Conservation (phyloP, 805 yeast genomes). For the Candida peoriensis region DNA sequence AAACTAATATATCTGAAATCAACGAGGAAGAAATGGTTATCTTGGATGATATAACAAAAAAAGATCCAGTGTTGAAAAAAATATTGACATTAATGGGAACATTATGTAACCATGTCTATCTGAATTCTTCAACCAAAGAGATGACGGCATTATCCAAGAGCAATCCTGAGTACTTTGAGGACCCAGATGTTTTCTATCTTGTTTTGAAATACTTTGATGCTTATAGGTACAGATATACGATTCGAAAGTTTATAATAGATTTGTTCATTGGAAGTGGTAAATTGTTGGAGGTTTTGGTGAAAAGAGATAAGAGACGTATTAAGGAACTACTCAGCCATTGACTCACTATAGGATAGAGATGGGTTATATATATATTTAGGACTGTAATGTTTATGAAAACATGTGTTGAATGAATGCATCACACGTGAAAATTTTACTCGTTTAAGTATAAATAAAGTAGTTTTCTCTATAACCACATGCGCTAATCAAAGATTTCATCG, state of each 20-base stretch:
- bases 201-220: constrained; percentile 46
- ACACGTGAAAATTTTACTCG: constrained; percentile 1
- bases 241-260: constrained; percentile 61
- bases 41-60: constrained; percentile 9
- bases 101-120: constrained; percentile 49
- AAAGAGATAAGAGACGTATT: constrained; percentile 35
- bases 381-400: background rate
- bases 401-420: background rate
- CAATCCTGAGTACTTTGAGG: constrained; percentile 49
- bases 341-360: too few relatives aligned
- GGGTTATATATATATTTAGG: too few relatives aligned
- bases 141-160: constrained; percentile 48
- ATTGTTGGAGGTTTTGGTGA: constrained; percentile 47
- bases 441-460: too few relatives aligned
- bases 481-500: too few relatives aligned
- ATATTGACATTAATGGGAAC: constrained; percentile 40
- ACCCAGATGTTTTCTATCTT: constrained; percentile 48
- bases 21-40: constrained; percentile 8
- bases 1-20: constrained; percentile 4
- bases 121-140: constrained; percentile 52
- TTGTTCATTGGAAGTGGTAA: constrained; percentile 46
- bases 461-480: too few relatives aligned
- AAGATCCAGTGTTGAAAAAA: constrained; percentile 26
- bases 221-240: constrained; percentile 57
- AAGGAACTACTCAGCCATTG: constrained; percentile 14